A percentile compares a stretch with the other conserved stretches of the same genome.
Evolutionary conservation across 2,329 filamentous ascomycete species (phyloP).

Genomic region (Verticillium nonalfalfae): DNA sequence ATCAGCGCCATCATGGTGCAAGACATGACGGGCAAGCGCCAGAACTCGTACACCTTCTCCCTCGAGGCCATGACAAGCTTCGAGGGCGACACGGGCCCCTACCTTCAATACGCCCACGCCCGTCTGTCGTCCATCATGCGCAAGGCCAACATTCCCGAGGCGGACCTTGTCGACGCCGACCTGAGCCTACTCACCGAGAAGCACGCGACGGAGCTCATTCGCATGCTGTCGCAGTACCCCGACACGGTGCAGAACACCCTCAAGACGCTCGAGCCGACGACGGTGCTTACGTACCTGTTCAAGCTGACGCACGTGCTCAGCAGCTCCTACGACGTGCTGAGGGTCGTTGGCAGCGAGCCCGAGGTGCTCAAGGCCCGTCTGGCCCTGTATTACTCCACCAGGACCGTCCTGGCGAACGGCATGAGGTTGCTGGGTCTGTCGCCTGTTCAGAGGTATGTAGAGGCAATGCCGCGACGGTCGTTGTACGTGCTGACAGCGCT

Average conservation of each 20-base stretch:
- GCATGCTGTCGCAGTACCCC: slow-evolving; percentile 76
- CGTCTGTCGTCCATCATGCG: slow-evolving; percentile 61
- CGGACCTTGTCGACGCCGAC: slow-evolving; percentile 56
- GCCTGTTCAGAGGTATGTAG: slow-evolving; percentile 53
- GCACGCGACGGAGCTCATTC: slow-evolving; percentile 67
- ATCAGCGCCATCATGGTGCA: slow-evolving; percentile 97
- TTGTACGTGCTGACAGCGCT: slow-evolving; percentile 1
- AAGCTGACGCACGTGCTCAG: slow-evolving; percentile 79
- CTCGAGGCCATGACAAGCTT: slow-evolving; percentile 42
- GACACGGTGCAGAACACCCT: slow-evolving; percentile 79
- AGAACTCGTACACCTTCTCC: slow-evolving; percentile 65
- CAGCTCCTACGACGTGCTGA: slow-evolving; percentile 74
- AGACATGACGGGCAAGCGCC: slow-evolving; percentile 91
- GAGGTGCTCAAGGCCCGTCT: slow-evolving; percentile 66
- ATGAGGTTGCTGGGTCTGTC: slow-evolving; percentile 75
- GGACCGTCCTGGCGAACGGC: slow-evolving; percentile 72
- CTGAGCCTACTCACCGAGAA: slow-evolving; percentile 62
- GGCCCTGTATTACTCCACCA: slow-evolving; percentile 71
- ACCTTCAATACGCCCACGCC: slow-evolving; percentile 77
- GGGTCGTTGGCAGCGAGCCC: slow-evolving; percentile 72
- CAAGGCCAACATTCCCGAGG: slow-evolving; percentile 43
- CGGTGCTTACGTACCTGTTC: slow-evolving; percentile 60
- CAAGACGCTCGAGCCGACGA: slow-evolving; percentile 72
- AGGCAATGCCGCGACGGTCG: background rate
- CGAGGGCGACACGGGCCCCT: slow-evolving; percentile 79